phyloP scores from a whole-genome alignment of 129 eudicot species.

The Helianthus tuberosus region DNA sequence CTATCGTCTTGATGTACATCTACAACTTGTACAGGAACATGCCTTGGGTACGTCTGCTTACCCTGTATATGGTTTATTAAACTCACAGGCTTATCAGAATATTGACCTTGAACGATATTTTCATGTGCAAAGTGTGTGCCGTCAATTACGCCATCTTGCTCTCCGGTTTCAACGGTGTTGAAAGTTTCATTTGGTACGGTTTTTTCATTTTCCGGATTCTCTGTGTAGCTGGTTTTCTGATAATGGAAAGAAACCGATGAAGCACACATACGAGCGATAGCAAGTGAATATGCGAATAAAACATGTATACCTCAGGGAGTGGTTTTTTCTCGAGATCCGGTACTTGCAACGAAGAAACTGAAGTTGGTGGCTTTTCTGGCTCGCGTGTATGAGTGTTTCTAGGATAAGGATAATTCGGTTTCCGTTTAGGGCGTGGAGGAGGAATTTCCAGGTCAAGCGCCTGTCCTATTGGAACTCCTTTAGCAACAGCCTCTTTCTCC shows the following conservation, averaged over 20 bases:
- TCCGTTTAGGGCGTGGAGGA: constrained; percentile 99
- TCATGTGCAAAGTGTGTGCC: constrained; percentile 28
- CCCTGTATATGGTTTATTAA: constrained; percentile 36
- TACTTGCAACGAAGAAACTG: constrained; percentile 44
- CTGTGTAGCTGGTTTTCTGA: constrained; percentile 50
- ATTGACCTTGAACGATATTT: constrained; percentile 28
- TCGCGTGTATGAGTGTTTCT: constrained; percentile 59
- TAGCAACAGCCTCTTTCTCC: constrained; percentile 92
- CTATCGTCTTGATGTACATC: constrained; percentile 61
- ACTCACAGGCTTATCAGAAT: constrained; percentile 19
- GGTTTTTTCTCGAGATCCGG: constrained; percentile 64
- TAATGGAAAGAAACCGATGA: constrained; percentile 21
- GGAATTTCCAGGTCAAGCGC: constrained; percentile 93
- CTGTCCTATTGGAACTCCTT: constrained; percentile 76
- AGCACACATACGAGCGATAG: neutral
- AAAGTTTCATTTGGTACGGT: constrained; percentile 44
- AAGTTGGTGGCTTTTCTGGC: constrained; percentile 41
- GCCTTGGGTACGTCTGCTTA: constrained; percentile 67
- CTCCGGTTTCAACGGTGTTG: constrained; percentile 51
- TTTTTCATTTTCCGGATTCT: constrained; percentile 30
- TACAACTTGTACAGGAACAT: constrained; percentile 87
- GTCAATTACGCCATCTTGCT: constrained; percentile 34
- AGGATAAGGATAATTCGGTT: constrained; percentile 95
- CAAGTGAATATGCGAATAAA: neutral
- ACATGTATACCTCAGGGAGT: constrained; percentile 54